Percentiles rank a stretch among this genome's conserved stretches.
Conservation (phyloP, 2,329 filamentous ascomycete genomes). For the Emergomyces africanus region DNA sequence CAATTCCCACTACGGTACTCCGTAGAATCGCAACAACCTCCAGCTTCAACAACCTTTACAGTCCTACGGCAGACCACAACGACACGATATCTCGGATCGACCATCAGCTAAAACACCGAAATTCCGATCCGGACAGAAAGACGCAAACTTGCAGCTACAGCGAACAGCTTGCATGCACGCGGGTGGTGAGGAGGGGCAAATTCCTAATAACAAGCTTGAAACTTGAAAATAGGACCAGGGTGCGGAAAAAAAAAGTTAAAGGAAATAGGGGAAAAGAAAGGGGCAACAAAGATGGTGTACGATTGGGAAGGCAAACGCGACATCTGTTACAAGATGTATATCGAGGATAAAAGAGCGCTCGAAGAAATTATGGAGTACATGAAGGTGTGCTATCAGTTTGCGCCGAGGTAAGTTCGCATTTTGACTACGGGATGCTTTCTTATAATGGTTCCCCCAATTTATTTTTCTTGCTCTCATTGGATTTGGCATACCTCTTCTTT, state of each 20-base stretch:
- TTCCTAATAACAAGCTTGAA: neutral
- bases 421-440: neutral
- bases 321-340: slow-evolving; percentile 59
- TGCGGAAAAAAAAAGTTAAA: neutral
- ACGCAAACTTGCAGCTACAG: neutral
- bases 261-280: neutral
- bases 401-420: slow-evolving; percentile 48
- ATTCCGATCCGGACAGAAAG: neutral
- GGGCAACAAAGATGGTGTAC: slow-evolving; percentile 36
- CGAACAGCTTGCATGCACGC: neutral
- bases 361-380: slow-evolving; percentile 65
- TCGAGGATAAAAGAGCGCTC: slow-evolving; percentile 58
- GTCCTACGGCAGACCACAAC: slow-evolving; percentile 3
- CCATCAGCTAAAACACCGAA: neutral
- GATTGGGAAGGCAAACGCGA: slow-evolving; percentile 56
- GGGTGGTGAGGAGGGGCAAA: neutral
- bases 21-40: slow-evolving; percentile 6
- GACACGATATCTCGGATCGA: neutral
- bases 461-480: neutral
- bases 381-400: slow-evolving; percentile 51
- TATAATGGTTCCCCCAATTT: neutral
- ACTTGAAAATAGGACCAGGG: neutral
- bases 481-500: neutral
- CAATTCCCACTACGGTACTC: neutral
- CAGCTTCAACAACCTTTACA: neutral